Base-by-base conservation (phyloP, 2,329 filamentous ascomycete species). In the Arthroderma sp. region DNA sequence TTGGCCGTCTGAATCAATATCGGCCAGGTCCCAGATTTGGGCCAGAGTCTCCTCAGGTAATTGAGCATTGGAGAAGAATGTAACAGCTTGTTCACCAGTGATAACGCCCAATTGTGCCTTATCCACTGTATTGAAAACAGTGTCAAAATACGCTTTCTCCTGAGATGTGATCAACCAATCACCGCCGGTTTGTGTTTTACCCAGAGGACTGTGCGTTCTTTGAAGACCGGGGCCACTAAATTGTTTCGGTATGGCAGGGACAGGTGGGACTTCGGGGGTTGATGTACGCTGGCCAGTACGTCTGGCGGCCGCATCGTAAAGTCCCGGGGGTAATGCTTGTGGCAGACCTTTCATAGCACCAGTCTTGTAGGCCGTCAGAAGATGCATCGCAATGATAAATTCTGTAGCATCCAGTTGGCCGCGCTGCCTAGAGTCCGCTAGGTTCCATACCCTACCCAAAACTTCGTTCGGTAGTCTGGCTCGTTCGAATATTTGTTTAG, bases 331-430 rank as follows among this genome's bases (percentile, higher is more conserved):
- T 2, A 98, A 74, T 28, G 83, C 77, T 49, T 71, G 82, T 1
- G 91, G 91, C 46, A 96, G 72, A 15, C 76, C 79, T 51, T 85
- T 80, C 61, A 98, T 74, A 29, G 80, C 73, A 22, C 87, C 84
- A 8, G 80, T 83, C 70, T 94, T 94, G 67, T 85, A 86, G 8
- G 87, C 94, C 9, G 86, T 89, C 50, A 98, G 73, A 49, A 98
- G 71, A 63, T 98, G 91, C 91, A 98, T 98, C 38, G 91, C 91
- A 57, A 98, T 93, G 59, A 94, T 84, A 61, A 98, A 98, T 57
- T 96, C 91, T 9, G 87, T 89, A 55, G 81, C 74, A 47, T 88
- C 83, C 32, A 98, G 73, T 30, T 83, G 80, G 42, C 91, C 91
- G 43, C 88, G 80, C 65, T 94, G 87, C 64, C 95, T 88, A 0